Conservation (phyloP, 2,329 filamentous ascomycete species). For the Aspergillus brasiliensis region DNA sequence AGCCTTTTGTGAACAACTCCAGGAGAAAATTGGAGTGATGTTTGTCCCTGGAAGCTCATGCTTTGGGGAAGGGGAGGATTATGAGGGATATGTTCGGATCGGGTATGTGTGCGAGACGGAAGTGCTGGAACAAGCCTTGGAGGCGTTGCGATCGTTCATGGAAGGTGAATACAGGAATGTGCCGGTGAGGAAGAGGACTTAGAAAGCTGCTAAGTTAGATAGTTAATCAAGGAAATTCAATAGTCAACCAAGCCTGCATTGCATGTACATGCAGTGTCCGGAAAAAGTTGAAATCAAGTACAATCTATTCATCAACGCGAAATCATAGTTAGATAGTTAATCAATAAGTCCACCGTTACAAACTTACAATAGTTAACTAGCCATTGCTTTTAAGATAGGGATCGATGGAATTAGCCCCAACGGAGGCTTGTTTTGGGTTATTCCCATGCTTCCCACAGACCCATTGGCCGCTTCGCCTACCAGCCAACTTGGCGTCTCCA, state of each 20-base stretch:
- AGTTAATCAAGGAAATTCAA: no score
- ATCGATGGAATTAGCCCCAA: neutral
- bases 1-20: slow-evolving; percentile 66
- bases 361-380: no score
- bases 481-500: neutral
- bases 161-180: slow-evolving; percentile 56
- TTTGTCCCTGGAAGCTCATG: slow-evolving; percentile 71
- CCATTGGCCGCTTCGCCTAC: neutral
- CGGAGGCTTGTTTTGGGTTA: neutral
- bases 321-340: no score
- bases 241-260: no score
- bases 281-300: no score
- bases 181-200: slow-evolving; percentile 14
- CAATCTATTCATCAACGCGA: no score
- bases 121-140: slow-evolving; percentile 65
- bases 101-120: slow-evolving; percentile 72
- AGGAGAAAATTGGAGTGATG: slow-evolving; percentile 69
- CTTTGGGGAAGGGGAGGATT: slow-evolving; percentile 67
- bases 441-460: neutral
- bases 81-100: slow-evolving; percentile 72
- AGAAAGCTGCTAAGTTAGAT: no score
- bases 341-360: no score
- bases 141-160: slow-evolving; percentile 55
- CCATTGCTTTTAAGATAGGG: no score
- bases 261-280: no score